phyloP scores from a whole-genome alignment of 2,329 filamentous ascomycete species.

The Niveomyces coronatus region DNA sequence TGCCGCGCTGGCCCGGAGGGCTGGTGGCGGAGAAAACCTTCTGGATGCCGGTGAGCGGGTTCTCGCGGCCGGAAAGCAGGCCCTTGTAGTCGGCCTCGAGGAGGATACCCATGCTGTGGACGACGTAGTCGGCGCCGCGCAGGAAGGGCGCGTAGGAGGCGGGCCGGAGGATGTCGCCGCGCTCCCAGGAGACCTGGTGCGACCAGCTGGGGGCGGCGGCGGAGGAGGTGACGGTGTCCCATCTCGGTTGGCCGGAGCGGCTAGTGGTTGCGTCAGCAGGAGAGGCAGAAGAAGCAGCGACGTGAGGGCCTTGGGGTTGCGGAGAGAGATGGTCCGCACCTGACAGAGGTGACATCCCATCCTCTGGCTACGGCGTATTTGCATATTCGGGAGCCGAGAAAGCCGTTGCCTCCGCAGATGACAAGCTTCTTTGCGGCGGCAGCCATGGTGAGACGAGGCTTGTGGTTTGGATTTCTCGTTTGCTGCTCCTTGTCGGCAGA shows the following conservation, averaged over 20 bases:
- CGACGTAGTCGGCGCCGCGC: slow-evolving; percentile 68
- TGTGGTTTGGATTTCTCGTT: neutral
- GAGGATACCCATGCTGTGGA: slow-evolving; percentile 93
- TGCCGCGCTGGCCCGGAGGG: too few species aligned
- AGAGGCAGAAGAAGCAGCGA: too few species aligned
- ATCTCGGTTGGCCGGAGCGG: slow-evolving; percentile 81
- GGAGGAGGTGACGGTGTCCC: slow-evolving; percentile 69
- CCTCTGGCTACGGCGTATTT: slow-evolving; percentile 75
- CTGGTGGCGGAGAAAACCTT: slow-evolving; percentile 66
- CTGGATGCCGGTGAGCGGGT: slow-evolving; percentile 65
- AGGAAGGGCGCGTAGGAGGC: slow-evolving; percentile 69
- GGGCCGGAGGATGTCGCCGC: slow-evolving; percentile 78
- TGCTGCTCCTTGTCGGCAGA: too few species aligned
- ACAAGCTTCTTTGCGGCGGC: slow-evolving; percentile 65
- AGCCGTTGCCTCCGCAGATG: slow-evolving; percentile 89
- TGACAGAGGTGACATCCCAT: slow-evolving; percentile 89
- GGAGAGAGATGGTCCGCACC: slow-evolving; percentile 40
- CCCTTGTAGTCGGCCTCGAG: slow-evolving; percentile 98
- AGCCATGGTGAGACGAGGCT: slow-evolving; percentile 27
- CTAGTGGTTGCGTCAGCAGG: too few species aligned
- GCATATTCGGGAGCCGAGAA: slow-evolving; percentile 82
- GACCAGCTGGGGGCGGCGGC: slow-evolving; percentile 68
- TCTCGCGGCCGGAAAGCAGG: slow-evolving; percentile 73
- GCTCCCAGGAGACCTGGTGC: slow-evolving; percentile 73
- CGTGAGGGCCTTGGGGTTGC: slow-evolving; percentile 1